phyloP scores from a whole-genome alignment of 2,329 filamentous ascomycete species.

The Colletotrichum neosansevieriae region DNA sequence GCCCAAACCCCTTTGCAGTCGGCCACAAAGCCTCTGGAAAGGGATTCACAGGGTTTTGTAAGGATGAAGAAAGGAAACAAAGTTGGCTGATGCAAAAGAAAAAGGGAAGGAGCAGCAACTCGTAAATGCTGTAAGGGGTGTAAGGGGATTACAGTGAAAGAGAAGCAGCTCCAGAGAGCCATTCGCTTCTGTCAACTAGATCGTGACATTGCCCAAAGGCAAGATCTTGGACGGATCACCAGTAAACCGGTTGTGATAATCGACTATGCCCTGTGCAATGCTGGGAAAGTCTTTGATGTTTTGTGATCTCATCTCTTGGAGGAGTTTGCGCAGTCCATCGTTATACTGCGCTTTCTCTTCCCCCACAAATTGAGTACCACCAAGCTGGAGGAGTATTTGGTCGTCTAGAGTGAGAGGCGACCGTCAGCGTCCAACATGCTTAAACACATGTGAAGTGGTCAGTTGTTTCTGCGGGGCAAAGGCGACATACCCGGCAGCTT shows the following conservation, averaged over 20 bases:
- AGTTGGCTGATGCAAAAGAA: slow-evolving; percentile 24
- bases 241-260: slow-evolving; percentile 74
- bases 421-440: slow-evolving; percentile 59
- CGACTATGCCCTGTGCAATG: slow-evolving; percentile 75
- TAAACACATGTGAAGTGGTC: slow-evolving; percentile 49
- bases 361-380: slow-evolving; percentile 72
- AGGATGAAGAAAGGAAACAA: slow-evolving; percentile 35
- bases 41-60: slow-evolving; percentile 22
- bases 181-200: slow-evolving; percentile 44
- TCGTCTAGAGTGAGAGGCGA: slow-evolving; percentile 68
- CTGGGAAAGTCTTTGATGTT: slow-evolving; percentile 74
- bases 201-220: slow-evolving; percentile 62
- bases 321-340: slow-evolving; percentile 70
- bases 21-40: slow-evolving; percentile 13
- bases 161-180: slow-evolving; percentile 6
- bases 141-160: slow-evolving; percentile 14
- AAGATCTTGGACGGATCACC: slow-evolving; percentile 74
- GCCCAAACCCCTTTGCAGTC: slow-evolving; percentile 13
- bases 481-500: slow-evolving; percentile 77
- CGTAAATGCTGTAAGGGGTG: neutral
- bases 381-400: slow-evolving; percentile 78
- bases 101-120: slow-evolving; percentile 8
- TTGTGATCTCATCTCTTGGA: slow-evolving; percentile 69
- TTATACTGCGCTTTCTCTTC: slow-evolving; percentile 73
- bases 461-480: slow-evolving; percentile 34